Conservation (phyloP, 306 rosid species). For the Canavalia gladiata region DNA sequence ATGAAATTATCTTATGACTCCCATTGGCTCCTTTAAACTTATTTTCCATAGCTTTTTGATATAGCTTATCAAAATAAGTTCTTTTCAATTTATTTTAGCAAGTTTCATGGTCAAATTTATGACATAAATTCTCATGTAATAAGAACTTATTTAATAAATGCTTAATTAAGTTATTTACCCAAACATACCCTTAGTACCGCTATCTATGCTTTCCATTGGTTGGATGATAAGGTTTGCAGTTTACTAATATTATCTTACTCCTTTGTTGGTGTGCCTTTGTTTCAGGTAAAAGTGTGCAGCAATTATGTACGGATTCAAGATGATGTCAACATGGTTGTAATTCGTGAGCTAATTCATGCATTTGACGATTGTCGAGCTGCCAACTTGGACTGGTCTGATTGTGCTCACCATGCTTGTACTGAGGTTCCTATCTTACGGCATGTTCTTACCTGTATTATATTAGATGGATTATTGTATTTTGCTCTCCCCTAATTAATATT, state of each 20-base stretch:
- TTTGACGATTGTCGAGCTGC: slow-evolving; percentile 78
- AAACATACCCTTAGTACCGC: too few relatives aligned
- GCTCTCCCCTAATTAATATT: background rate
- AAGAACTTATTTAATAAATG: too few relatives aligned
- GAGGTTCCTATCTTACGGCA: slow-evolving; percentile 56
- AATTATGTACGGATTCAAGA: slow-evolving; percentile 70
- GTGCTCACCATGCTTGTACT: slow-evolving; percentile 87
- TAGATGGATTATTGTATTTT: slow-evolving; percentile 10
- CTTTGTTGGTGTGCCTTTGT: slow-evolving; percentile 31
- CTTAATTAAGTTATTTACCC: too few relatives aligned
- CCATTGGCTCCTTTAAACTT: too few relatives aligned
- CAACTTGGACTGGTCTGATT: slow-evolving; percentile 74
- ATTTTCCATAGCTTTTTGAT: too few relatives aligned
- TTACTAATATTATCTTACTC: slow-evolving; percentile 15
- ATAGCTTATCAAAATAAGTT: too few relatives aligned
- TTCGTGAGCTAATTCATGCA: slow-evolving; percentile 78
- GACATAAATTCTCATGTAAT: too few relatives aligned
- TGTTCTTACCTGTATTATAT: background rate
- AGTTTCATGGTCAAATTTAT: too few relatives aligned
- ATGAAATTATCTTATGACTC: too few relatives aligned
- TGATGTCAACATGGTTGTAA: slow-evolving; percentile 73
- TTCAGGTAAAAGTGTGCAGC: slow-evolving; percentile 68
- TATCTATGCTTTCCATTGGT: background rate
- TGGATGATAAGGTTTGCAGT: slow-evolving; percentile 21
- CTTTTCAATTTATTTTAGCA: too few relatives aligned